Evolutionary conservation across 202 grass and related monocot genomes (phyloP), one percentile per base, ranked within the genome.

Genomic region (Zizania palustris): DNA sequence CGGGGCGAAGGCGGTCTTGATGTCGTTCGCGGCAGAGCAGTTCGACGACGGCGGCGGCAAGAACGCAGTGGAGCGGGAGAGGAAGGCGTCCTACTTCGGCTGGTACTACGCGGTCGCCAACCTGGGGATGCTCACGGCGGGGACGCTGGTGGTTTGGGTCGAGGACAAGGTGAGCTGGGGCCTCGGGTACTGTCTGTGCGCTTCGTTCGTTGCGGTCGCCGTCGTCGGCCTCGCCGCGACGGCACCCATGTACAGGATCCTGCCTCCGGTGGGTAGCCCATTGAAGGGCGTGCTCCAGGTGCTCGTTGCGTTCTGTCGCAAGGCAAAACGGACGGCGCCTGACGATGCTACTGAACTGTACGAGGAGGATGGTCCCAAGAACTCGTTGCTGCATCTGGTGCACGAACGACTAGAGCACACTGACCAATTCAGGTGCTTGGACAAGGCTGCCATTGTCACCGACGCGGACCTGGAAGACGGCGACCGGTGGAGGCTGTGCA

Each of bases 1-100:
- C 62, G 71, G 74, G n/a, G 68, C 60, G 2, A 87, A 85, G 74
- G 85, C 90, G 1, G 75, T 81, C 13, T 57, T 93, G 11, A 76
- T 81, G 37, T 82, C 93, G 63, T 91, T 93, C 39, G 88, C 74
- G 3, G 87, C 88, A 19, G 86, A 93, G 51, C 88, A 97, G 69
- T 89, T 88, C 70, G 76, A 83, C 62, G 90, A 85, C 76, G 77
- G 58, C 35, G 64, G 63, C 28, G 74, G 48, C 67, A 50, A 33
- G 42, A 57, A 72, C 43, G 70, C 43, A 9, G 36, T 19, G 37
- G 85, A 86, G 20, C n/a, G n/a, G 65, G 71, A 80, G 60, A 81
- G 77, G 43, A 85, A 88, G 80, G 63, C 41, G 39, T 78, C 74
- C 60, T 97, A 93, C 85, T 97, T 97, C 83, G 89, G 88, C 79